Evolutionary conservation across 441 rosid genomes (phyloP), one percentile per base, ranked within the genome.

Genomic region (Pelargonium cotyledonis): DNA sequence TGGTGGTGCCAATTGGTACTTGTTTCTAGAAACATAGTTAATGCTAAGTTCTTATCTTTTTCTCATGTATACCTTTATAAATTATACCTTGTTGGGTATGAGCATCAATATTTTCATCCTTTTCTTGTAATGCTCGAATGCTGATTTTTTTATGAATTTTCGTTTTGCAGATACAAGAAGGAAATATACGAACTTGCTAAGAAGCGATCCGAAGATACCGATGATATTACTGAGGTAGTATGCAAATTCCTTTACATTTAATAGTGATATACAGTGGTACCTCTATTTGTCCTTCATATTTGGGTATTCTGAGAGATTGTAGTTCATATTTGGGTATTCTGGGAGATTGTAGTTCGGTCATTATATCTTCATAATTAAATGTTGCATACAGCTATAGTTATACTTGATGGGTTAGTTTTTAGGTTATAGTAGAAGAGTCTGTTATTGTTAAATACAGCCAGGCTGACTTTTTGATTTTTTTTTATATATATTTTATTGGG

Each of bases 111-210:
- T 21, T 23, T 61, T 61, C 14, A 8, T 40, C 53, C 23, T 66
- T 26, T 6, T 15, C 40, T n/a, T 58, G 60, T 31, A 66, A 61
- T 43, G n/a, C 31, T 47, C 8, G 10, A 60, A 66, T 64, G 46
- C 9, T 65, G 57, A 61, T 57, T 68, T 44, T 65, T 44, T 70
- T 55, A 55, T 49, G 57, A 67, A 18, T 21, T 53, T 46, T 19
- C 60, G 29, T 70, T 74, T 82, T 72, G 69, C 84, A 92, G 98
- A 66, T 84, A 90, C 82, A 95, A 95, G 84, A 87, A 76, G 78
- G 82, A 90, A 84, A 83, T 90, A 74, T 88, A 84, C 70, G 96
- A 95, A 18, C 94, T 91, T 65, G 89, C 89, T 63, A 84, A 85
- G 85, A 91, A 90, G 80, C 82, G 86, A 65, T 76, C 88, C 21